Evolutionary conservation across 495 filamentous ascomycete species (phyloP).

Genomic region (Articulospora tetracladia): DNA sequence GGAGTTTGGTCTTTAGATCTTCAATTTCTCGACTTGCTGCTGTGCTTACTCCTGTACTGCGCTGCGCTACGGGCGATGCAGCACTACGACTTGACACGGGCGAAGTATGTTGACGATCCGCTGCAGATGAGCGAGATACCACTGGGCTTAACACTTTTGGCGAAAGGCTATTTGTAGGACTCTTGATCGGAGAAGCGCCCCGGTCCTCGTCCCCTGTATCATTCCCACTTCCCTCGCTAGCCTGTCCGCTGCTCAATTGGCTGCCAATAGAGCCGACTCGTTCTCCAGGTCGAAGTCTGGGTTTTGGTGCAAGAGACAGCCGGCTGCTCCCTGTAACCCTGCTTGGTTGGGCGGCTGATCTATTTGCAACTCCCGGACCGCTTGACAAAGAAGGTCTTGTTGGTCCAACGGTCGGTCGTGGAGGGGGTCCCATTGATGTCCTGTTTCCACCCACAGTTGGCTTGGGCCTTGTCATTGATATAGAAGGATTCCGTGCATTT

Average conservation of each 20-base stretch:
- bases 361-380: constrained; percentile 11
- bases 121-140: constrained; percentile 36
- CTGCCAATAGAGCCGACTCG: constrained; percentile 37
- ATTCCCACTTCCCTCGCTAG: constrained; percentile 32
- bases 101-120: constrained; percentile 39
- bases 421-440: constrained; percentile 66
- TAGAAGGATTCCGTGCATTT: constrained; percentile 37
- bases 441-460: constrained; percentile 44
- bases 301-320: constrained; percentile 30
- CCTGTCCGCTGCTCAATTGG: constrained; percentile 25
- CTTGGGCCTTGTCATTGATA: constrained; percentile 45
- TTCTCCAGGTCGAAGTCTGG: constrained; percentile 29
- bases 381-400: constrained; percentile 27
- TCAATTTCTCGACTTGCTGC: constrained; percentile 64
- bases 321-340: constrained; percentile 33
- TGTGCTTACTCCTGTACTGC: constrained; percentile 28
- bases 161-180: constrained; percentile 35
- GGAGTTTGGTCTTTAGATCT: constrained; percentile 74
- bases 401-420: constrained; percentile 16
- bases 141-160: constrained; percentile 44
- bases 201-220: constrained; percentile 27
- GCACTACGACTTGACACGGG: constrained; percentile 30
- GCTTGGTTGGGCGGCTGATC: constrained; percentile 13
- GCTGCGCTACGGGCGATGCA: constrained; percentile 23
- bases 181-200: constrained; percentile 23